A percentile compares a stretch with the other conserved stretches of the same genome.
phyloP scores from a whole-genome alignment of 202 grass and related monocot genomes.

The Panicum virgatum region DNA sequence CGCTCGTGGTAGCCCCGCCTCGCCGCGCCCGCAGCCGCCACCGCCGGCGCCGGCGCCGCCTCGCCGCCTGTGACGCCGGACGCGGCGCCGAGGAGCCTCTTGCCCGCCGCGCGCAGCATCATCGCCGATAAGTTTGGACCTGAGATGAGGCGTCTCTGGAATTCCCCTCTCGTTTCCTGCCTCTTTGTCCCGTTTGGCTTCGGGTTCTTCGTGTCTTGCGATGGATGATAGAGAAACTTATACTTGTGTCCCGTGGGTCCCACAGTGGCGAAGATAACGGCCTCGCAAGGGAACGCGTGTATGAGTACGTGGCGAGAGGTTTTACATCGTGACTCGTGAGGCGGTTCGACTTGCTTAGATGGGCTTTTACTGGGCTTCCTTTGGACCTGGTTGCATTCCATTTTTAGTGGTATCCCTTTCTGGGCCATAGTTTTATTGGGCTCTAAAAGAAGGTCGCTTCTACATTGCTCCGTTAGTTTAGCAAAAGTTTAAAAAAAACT shows the following conservation, averaged over 20 bases:
- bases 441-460: neutral
- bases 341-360: neutral
- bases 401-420: neutral
- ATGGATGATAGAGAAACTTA: neutral
- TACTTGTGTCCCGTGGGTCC: neutral
- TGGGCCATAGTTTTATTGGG: neutral
- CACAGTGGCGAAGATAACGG: neutral
- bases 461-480: too few species aligned
- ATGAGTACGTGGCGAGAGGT: neutral
- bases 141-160: constrained; percentile 11
- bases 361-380: neutral
- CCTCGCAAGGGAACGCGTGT: neutral
- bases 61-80: neutral
- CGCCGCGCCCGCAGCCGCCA: neutral
- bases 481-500: too few species aligned
- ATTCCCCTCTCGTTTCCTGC: constrained; percentile 8
- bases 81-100: constrained; percentile 26
- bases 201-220: constrained; percentile 4
- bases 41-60: neutral
- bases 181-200: neutral
- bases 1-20: constrained; percentile 75
- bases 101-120: constrained; percentile 46
- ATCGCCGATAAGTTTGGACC: neutral
- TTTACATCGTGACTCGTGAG: neutral
- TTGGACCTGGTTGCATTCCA: neutral